These are phyloP conservation scores for Pythium periplocum DNA, from an alignment of 352 stramenopile species.

Conservation along the genomic window DNA sequence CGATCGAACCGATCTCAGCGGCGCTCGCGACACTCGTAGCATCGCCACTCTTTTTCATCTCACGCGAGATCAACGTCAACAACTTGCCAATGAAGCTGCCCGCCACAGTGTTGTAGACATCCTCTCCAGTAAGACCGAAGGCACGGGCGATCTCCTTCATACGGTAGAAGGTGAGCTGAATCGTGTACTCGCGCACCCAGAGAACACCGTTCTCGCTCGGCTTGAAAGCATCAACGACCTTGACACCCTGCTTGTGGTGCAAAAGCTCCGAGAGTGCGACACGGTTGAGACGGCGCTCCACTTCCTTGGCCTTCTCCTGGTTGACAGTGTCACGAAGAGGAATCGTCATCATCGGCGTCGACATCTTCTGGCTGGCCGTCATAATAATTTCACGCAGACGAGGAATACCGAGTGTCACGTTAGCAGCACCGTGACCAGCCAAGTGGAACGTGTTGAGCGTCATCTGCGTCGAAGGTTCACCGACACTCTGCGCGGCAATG, in stretches of 20 bases:
- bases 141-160: slow-evolving; percentile 93
- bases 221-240: slow-evolving; percentile 89
- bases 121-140: slow-evolving; percentile 93
- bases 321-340: slow-evolving; percentile 75
- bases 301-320: slow-evolving; percentile 51
- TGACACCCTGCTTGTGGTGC: slow-evolving; percentile 87
- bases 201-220: slow-evolving; percentile 84
- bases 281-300: slow-evolving; percentile 89
- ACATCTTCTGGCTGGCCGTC: slow-evolving; percentile 96
- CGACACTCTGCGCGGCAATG: slow-evolving; percentile 98
- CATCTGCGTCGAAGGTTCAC: slow-evolving; percentile 99
- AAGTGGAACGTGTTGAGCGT: slow-evolving; percentile 99
- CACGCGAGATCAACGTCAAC: slow-evolving; percentile 90
- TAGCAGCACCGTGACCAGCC: slow-evolving; percentile 97
- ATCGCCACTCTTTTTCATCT: slow-evolving; percentile 89
- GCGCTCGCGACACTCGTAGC: slow-evolving; percentile 39
- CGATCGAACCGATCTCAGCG: slow-evolving; percentile 40
- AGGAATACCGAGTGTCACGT: slow-evolving; percentile 99
- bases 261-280: slow-evolving; percentile 93
- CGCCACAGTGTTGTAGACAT: slow-evolving; percentile 88
- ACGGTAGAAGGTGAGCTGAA: slow-evolving; percentile 93
- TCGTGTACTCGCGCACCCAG: slow-evolving; percentile 97
- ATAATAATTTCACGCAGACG: slow-evolving; percentile 99
- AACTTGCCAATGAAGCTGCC: slow-evolving; percentile 91
- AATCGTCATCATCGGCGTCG: slow-evolving; percentile 98